phyloP scores from a whole-genome alignment of 108 stramenopile species.

The Nitzschia sp. region DNA sequence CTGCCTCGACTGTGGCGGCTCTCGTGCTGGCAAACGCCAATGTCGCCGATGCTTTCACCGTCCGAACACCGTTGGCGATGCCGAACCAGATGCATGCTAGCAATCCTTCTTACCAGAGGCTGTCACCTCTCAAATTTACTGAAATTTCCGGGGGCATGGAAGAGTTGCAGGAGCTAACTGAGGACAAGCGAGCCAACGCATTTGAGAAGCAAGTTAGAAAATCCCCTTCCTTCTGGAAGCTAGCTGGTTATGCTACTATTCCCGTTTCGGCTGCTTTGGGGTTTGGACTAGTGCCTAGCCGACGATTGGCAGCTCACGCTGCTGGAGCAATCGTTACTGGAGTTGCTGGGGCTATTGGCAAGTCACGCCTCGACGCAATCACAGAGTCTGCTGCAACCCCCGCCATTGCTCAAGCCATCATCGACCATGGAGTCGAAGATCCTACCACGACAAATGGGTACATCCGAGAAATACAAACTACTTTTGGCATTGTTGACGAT shows the following conservation, averaged over 20 bases:
- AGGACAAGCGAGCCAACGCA: conserved; percentile 19
- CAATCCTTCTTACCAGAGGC: background rate
- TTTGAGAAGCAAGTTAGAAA: conserved; percentile 47
- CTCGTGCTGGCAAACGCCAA: conserved; percentile 15
- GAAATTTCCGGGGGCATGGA: conserved; percentile 53
- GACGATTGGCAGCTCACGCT: conserved; percentile 48
- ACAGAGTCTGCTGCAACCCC: conserved; percentile 50
- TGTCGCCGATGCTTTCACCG: conserved; percentile 23
- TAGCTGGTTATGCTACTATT: conserved; percentile 53
- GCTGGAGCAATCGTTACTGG: conserved; percentile 57
- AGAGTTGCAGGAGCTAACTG: conserved; percentile 51
- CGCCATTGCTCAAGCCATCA: conserved; percentile 58
- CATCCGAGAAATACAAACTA: conserved; percentile 38
- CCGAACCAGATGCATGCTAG: background rate
- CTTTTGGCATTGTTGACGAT: conserved; percentile 36
- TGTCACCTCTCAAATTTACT: conserved; percentile 34
- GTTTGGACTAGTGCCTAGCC: conserved; percentile 48
- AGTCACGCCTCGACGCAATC: conserved; percentile 42
- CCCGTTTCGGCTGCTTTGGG: conserved; percentile 59
- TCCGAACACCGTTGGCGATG: conserved; percentile 9
- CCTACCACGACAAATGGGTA: conserved; percentile 24
- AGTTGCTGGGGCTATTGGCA: conserved; percentile 59
- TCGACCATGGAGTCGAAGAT: conserved; percentile 51
- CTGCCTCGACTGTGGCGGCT: conserved; percentile 32
- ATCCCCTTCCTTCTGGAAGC: conserved; percentile 47